Base-by-base conservation (phyloP, 2,329 filamentous ascomycete genomes). In the Sporothrix euskadiensis region DNA sequence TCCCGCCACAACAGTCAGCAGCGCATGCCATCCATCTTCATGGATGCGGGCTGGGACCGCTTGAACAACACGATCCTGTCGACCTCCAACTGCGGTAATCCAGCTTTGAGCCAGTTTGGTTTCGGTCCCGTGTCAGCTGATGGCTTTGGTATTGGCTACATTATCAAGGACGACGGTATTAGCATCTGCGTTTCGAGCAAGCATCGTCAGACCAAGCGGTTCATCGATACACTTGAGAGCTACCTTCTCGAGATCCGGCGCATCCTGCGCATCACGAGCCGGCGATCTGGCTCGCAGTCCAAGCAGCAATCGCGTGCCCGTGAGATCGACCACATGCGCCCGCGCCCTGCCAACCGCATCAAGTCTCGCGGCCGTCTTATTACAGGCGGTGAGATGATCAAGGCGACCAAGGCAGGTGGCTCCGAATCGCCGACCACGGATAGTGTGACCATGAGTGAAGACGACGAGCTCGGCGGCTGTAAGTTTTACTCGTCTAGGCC, bases 81-180 rank as follows among this genome's bases (percentile, higher is more conserved):
- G 7, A 98, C 96, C 0, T 98, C 94, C n/a, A 99, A 99, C 85
- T 99, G 96, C 82, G 96, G 96, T 74, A 99, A 98, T 82, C 96
- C 96, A 0, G 94, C 92, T 0, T 89, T 99, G 22, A 90, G 96
- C 1, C 95, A 98, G 78, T 99, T 99, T 78, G 96, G 96, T 3
- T 99, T 99, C 80, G 96, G 96, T 0, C 96, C 96, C 1, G 97
- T 95, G 0, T 95, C 93, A 0, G 95, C 91, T 1, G 94, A 98
- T 77, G 96, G 96, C 0, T 98, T 98, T 79, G 96, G 96, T 41
- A 98, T 99, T 73, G 96, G 96, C 2, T 99, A 99, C 84, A 98
- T 99, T 79, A 98, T 99, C 87, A 99, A 99, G 83, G 94, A 97
- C 77, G 93, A 96, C 71, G 88, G 89, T 68, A 92, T 98, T 75